A percentile compares a stretch with the other conserved stretches of the same genome.
phyloP scores from a whole-genome alignment of 78 protist genomes.

The Parvularia atlantis region DNA sequence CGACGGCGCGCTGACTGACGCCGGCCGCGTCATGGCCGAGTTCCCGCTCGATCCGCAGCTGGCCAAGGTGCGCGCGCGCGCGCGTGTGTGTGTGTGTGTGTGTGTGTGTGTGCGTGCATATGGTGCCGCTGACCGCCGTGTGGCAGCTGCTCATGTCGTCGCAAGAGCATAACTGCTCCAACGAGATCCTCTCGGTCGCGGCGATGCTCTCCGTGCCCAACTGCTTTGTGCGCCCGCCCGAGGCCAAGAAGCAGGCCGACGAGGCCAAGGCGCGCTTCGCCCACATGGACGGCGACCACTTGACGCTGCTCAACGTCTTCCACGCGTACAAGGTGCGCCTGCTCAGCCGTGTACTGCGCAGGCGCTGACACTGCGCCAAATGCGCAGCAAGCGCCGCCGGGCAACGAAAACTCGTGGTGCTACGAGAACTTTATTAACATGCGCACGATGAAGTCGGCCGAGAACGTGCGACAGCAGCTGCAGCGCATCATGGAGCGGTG shows the following conservation, averaged over 20 bases:
- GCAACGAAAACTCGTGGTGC: conserved; percentile 31
- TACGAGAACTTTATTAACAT: conserved; percentile 79
- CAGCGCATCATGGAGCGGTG: conserved; percentile 22
- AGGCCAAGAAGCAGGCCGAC: conserved; percentile 54
- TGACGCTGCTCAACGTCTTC: conserved; percentile 91
- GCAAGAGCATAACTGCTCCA: conserved; percentile 61
- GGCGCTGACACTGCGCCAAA: conserved; percentile 8
- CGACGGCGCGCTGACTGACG: conserved; percentile 77
- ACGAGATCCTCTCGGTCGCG: conserved; percentile 82
- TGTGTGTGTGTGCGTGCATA: no score
- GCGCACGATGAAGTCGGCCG: conserved; percentile 80
- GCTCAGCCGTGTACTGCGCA: no score
- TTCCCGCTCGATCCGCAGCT: conserved; percentile 98
- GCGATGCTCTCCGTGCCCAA: conserved; percentile 73
- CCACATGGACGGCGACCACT: conserved; percentile 98
- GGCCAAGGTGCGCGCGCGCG: no score
- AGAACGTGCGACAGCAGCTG: conserved; percentile 84
- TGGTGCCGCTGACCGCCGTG: no score
- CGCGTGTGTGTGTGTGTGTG: no score
- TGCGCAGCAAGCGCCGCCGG: background rate
- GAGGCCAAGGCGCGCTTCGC: conserved; percentile 69
- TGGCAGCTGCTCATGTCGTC: conserved; percentile 57
- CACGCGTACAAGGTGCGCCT: conserved; percentile 77
- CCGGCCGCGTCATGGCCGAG: conserved; percentile 78
- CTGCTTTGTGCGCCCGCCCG: conserved; percentile 84